Conservation (phyloP, 371 early-diverging fungal genomes). For the Batkoa obscura region DNA sequence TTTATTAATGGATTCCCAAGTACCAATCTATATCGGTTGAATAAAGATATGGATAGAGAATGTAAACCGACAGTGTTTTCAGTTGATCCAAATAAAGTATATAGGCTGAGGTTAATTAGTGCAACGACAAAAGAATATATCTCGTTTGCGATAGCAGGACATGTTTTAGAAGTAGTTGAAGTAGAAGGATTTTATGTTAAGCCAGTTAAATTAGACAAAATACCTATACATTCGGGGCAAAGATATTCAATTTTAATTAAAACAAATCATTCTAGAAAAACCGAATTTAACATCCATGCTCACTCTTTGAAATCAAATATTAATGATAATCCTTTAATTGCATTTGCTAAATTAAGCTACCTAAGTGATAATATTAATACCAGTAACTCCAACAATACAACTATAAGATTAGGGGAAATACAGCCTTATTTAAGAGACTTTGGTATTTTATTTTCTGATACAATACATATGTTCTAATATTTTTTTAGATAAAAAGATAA, state of each 20-base stretch:
- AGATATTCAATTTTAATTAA: slow-evolving; percentile 17
- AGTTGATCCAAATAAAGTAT: slow-evolving; percentile 1
- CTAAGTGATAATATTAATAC: too few relatives aligned
- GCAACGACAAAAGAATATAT: background rate
- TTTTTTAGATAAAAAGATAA: too few relatives aligned
- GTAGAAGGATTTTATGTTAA: slow-evolving; percentile 17
- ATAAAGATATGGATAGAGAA: background rate
- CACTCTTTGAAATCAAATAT: slow-evolving; percentile 5
- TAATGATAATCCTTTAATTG: too few relatives aligned
- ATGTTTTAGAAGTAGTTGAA: slow-evolving; percentile 18
- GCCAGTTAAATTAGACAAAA: slow-evolving; percentile 10
- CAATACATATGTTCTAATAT: too few relatives aligned
- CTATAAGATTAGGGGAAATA: too few relatives aligned
- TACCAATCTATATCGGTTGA: too few relatives aligned
- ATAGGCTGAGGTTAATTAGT: slow-evolving; percentile 2
- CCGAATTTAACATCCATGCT: slow-evolving; percentile 14
- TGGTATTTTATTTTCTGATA: too few relatives aligned
- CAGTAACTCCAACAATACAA: too few relatives aligned
- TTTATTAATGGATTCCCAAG: too few relatives aligned
- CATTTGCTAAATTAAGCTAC: too few relatives aligned
- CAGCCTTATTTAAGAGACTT: too few relatives aligned
- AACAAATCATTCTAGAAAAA: slow-evolving; percentile 14
- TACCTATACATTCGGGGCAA: slow-evolving; percentile 17
- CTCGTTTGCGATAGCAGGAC: slow-evolving; percentile 17
- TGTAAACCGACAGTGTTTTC: background rate